A percentile compares a stretch with the other conserved stretches of the same genome.
These are phyloP conservation scores for Aschersonia sp. DNA, from an alignment of 2,329 filamentous ascomycete genomes.

Conservation along the genomic window DNA sequence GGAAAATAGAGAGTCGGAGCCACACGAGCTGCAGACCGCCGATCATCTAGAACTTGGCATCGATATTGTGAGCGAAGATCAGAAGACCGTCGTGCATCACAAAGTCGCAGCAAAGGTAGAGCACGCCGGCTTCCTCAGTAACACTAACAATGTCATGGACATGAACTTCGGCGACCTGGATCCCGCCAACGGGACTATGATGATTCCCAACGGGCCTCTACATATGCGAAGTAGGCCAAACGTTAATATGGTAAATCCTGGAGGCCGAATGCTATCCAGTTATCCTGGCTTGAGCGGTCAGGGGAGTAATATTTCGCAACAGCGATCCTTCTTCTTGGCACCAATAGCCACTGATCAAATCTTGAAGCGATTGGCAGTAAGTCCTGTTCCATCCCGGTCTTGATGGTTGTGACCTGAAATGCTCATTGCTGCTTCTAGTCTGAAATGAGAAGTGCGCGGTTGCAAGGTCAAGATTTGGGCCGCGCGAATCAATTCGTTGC, in stretches of 20 bases:
- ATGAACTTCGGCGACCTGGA: constrained; percentile 89
- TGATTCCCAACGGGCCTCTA: constrained; percentile 54
- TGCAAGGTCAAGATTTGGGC: constrained; percentile 74
- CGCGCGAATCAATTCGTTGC: constrained; percentile 73
- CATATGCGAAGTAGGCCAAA: constrained; percentile 59
- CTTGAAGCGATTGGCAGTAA: constrained; percentile 45
- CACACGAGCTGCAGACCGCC: constrained; percentile 79
- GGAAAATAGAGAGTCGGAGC: constrained; percentile 92
- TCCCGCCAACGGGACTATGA: constrained; percentile 58
- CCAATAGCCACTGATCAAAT: constrained; percentile 91
- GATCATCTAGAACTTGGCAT: constrained; percentile 93
- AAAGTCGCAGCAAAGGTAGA: constrained; percentile 96
- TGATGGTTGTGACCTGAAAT: neutral
- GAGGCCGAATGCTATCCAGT: constrained; percentile 43
- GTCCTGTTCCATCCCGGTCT: constrained; percentile 4
- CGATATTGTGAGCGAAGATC: constrained; percentile 96
- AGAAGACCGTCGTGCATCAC: constrained; percentile 96
- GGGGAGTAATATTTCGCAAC: constrained; percentile 49
- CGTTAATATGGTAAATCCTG: constrained; percentile 45
- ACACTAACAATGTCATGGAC: constrained; percentile 64
- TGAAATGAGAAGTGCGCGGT: constrained; percentile 84
- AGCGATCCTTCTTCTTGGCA: constrained; percentile 73
- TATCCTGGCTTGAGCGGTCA: constrained; percentile 30
- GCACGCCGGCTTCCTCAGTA: constrained; percentile 71
- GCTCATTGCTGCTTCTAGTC: constrained; percentile 18